Percentiles rank a stretch among this genome's conserved stretches.
These are phyloP conservation scores for Backusella liffmaniae DNA, from an alignment of 192 early-diverging fungal species.

Conservation along the genomic window DNA sequence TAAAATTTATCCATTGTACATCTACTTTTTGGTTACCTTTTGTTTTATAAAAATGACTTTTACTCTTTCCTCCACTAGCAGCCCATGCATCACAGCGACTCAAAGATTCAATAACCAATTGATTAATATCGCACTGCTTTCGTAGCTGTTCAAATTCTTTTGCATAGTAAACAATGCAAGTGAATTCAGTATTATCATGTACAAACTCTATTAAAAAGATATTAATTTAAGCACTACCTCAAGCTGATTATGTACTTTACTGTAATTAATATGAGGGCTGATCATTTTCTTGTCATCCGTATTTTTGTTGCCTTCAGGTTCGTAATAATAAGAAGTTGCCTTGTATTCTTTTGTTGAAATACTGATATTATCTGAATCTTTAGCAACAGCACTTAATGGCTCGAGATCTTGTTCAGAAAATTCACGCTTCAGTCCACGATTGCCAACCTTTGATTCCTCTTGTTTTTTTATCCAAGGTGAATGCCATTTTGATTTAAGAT, in stretches of 20 bases:
- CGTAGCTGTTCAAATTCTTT: slow-evolving; percentile 86
- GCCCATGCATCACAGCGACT: slow-evolving; percentile 77
- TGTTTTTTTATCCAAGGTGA: slow-evolving; percentile 10
- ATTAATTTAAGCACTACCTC: background rate
- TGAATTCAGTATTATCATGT: slow-evolving; percentile 69
- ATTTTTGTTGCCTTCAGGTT: background rate
- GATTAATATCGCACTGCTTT: slow-evolving; percentile 76
- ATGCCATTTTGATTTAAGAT: background rate
- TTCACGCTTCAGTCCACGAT: background rate
- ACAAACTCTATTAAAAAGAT: slow-evolving; percentile 50
- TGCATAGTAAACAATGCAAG: slow-evolving; percentile 84
- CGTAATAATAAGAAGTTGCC: slow-evolving; percentile 1
- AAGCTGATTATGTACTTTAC: slow-evolving; percentile 29
- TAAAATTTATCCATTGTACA: background rate
- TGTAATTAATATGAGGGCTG: slow-evolving; percentile 54
- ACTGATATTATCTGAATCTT: background rate
- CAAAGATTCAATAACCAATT: slow-evolving; percentile 76
- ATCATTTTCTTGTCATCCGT: background rate
- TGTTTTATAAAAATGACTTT: slow-evolving; percentile 83
- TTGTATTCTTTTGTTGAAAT: slow-evolving; percentile 9
- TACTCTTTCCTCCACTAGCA: slow-evolving; percentile 85
- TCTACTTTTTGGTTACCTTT: slow-evolving; percentile 46
- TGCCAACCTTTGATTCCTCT: background rate
- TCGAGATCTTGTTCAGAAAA: slow-evolving; percentile 1
- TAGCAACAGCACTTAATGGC: background rate